Percentiles rank a stretch among this genome's conserved stretches.
Conservation (phyloP, 441 rosid genomes). For the Erysimum pusillum region DNA sequence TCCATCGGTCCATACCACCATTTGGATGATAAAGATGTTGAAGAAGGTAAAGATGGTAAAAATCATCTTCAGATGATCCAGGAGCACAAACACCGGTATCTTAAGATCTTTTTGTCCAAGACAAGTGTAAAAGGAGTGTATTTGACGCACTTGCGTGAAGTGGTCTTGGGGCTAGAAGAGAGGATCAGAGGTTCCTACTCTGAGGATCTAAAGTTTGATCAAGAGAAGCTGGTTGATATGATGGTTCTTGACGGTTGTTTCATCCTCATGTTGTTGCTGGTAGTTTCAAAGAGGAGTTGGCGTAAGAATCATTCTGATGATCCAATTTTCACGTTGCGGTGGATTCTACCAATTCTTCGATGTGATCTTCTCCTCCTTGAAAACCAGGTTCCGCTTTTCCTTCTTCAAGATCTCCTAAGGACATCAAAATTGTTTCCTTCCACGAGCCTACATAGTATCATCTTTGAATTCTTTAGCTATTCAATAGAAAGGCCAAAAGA, state of each 20-base stretch:
- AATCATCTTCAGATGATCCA: not conserved
- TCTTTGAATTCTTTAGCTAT: not conserved
- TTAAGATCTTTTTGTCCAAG: slow-evolving; percentile 5
- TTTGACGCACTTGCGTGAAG: not conserved
- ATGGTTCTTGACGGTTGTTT: slow-evolving; percentile 13
- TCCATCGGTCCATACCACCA: slow-evolving; percentile 6
- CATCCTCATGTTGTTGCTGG: not conserved
- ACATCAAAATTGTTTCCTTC: not conserved
- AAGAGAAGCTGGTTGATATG: not conserved
- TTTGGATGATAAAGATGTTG: not conserved
- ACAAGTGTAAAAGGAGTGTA: not conserved
- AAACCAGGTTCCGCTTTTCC: slow-evolving; percentile 11
- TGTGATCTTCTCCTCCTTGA: slow-evolving; percentile 23
- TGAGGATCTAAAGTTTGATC: not conserved
- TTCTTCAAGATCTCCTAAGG: not conserved
- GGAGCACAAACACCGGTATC: slow-evolving; percentile 7
- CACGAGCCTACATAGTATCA: not conserved
- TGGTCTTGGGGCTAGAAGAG: not conserved
- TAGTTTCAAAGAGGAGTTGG: not conserved
- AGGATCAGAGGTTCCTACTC: not conserved
- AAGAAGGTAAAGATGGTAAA: not conserved
- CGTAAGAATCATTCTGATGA: not conserved
- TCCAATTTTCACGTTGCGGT: slow-evolving; percentile 3
- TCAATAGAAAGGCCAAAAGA: not conserved
- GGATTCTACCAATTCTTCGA: slow-evolving; percentile 7